A percentile compares a stretch with the other conserved stretches of the same genome.
Evolutionary conservation across 495 filamentous ascomycete species (phyloP).

Genomic region (Aspergillus mulundensis): DNA sequence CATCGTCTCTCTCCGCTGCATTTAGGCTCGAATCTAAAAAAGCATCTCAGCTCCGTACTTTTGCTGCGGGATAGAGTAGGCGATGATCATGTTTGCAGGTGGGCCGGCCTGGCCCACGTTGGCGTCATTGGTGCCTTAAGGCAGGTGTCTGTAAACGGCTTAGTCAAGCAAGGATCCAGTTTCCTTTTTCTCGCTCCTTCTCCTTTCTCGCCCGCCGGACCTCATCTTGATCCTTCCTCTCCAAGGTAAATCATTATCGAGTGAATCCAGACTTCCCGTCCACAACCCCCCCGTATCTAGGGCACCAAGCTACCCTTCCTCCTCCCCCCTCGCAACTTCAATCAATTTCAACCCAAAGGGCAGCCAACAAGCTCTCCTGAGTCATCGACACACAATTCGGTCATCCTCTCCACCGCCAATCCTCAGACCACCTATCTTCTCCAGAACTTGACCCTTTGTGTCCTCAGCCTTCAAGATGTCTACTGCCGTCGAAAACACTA

Average conservation of each 20-base stretch:
- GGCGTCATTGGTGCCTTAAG: slow-evolving; percentile 6
- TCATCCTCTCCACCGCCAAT: slow-evolving; percentile 22
- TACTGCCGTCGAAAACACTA: slow-evolving; percentile 50
- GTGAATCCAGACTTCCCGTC: slow-evolving; percentile 28
- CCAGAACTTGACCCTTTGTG: slow-evolving; percentile 29
- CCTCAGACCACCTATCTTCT: slow-evolving; percentile 13
- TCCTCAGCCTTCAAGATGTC: slow-evolving; percentile 54
- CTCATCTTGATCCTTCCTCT: slow-evolving; percentile 23
- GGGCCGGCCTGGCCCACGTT: not conserved
- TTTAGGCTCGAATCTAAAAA: not conserved
- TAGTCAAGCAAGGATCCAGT: slow-evolving; percentile 14
- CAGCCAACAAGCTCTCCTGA: slow-evolving; percentile 39
- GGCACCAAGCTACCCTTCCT: slow-evolving; percentile 85
- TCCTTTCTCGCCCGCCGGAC: slow-evolving; percentile 24
- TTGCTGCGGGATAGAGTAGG: not conserved
- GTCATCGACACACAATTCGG: slow-evolving; percentile 36
- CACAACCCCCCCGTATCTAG: slow-evolving; percentile 55
- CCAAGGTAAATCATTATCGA: slow-evolving; percentile 25
- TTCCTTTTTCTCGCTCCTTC: slow-evolving; percentile 30
- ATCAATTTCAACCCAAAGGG: slow-evolving; percentile 31
- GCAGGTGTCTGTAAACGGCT: not conserved
- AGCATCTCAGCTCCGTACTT: not conserved
- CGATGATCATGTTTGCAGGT: not conserved
- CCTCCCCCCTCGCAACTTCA: slow-evolving; percentile 10
- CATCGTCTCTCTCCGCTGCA: too few relatives aligned